Evolutionary conservation across 2,329 filamentous ascomycete genomes (phyloP), one percentile per base, ranked within the genome.

Genomic region (Aspergillus japonicus): DNA sequence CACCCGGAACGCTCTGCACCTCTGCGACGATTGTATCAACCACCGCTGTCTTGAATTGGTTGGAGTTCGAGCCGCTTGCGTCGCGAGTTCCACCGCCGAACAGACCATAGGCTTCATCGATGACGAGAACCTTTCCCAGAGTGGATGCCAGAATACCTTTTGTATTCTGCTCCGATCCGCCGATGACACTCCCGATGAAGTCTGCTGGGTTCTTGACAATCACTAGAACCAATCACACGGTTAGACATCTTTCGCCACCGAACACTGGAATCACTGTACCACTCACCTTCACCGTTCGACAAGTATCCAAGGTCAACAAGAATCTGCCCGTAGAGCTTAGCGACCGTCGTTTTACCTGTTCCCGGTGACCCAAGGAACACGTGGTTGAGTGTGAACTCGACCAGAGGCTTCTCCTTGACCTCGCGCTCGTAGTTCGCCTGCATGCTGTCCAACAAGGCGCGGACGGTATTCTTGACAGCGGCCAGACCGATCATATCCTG

Each of bases 31-130:
- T 86, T 0, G 88, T 91, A 65, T 92, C 89, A 3, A 92, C 81
- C 1, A 91, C 87, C 0, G 85, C 87, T 0, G 79, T 82, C 69
- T 85, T 88, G 75, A 76, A 92, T 0, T 63, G 60, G 64, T 87
- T 82, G 1, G 75, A 70, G 14, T 78, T 62, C 0, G 56, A 54
- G 1, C 71, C 68, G 1, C 67, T 68, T 2, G 63, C 64, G n/a
- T 66, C 67, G 0, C 69, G 71, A 2, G 54, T 62, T 2, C 65
- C 69, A 6, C 71, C 70, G 0, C 77, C 77, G 1, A 75, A 83
- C 0, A 94, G 78, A 35, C 86, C 85, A 63, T 94, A 93, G 0
- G 90, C 90, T 69, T 95, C 90, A 62, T 94, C 90, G 2, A 94
- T 92, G 14, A 94, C 84, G 0, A 94, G 81, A 0, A 93, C 89